Evolutionary conservation across 768 basidiomycete species (phyloP).

Genomic region (Leccinellum rugosiceps): DNA sequence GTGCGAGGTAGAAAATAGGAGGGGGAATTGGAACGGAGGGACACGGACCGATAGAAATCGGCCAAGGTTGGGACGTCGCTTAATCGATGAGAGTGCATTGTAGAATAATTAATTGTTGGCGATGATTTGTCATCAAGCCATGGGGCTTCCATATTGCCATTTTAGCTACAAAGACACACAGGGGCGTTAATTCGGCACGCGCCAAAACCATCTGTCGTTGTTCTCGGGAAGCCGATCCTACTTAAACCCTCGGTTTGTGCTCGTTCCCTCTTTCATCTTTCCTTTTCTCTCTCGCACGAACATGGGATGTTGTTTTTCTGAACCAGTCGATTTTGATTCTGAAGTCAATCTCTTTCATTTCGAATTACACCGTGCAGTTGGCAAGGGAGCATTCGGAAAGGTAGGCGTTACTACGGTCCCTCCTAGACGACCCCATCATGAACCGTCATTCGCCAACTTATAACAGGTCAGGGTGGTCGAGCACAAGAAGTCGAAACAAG

Average conservation of each 20-base stretch:
- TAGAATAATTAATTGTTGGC: too few relatives aligned
- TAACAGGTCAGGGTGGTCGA: constrained; percentile 91
- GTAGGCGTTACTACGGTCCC: constrained; percentile 37
- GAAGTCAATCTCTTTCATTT: constrained; percentile 94
- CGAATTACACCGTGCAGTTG: constrained; percentile 91
- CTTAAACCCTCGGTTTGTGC: constrained; percentile 19
- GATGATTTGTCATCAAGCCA: not conserved
- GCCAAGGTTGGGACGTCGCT: constrained; percentile 54
- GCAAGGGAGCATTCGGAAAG: constrained; percentile 98
- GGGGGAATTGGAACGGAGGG: constrained; percentile 31
- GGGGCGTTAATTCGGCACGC: constrained; percentile 3
- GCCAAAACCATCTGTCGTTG: constrained; percentile 34
- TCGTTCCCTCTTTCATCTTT: constrained; percentile 26
- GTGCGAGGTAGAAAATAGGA: constrained; percentile 33
- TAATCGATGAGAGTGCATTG: constrained; percentile 18
- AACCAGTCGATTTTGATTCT: constrained; percentile 81
- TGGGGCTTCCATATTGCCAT: constrained; percentile 7
- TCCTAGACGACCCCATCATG: constrained; percentile 2
- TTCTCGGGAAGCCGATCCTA: constrained; percentile 29
- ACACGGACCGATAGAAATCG: constrained; percentile 45
- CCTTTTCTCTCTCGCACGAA: constrained; percentile 36
- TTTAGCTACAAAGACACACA: constrained; percentile 23
- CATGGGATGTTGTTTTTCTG: constrained; percentile 61
- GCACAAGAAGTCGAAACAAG: constrained; percentile 87
- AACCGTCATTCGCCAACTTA: not conserved